These are phyloP conservation scores for Nymphaea thermarum DNA, from an alignment of 164 flowering plant genomes.

Conservation along the genomic window DNA sequence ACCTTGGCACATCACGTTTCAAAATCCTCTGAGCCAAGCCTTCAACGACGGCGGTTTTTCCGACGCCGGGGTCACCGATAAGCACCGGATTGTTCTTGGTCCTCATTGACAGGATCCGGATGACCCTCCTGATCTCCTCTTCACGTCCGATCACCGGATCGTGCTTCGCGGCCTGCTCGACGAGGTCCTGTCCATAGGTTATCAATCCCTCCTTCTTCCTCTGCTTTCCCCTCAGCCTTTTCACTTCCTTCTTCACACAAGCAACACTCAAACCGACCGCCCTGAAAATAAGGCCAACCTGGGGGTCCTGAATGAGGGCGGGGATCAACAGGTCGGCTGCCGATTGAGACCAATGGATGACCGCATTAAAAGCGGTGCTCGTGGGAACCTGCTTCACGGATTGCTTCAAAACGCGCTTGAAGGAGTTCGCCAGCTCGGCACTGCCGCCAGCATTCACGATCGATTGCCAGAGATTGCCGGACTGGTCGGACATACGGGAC, in stretches of 20 bases:
- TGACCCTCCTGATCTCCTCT: constrained; percentile 68
- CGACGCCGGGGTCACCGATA: constrained; percentile 87
- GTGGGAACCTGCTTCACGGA: constrained; percentile 55
- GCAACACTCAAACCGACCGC: constrained; percentile 54
- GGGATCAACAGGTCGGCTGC: constrained; percentile 68
- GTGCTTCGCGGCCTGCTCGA: constrained; percentile 72
- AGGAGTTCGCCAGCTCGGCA: constrained; percentile 45
- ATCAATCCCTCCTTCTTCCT: constrained; percentile 70
- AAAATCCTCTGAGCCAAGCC: constrained; percentile 83
- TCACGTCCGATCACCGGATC: constrained; percentile 88
- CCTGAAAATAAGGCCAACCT: constrained; percentile 51
- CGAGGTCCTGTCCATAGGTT: constrained; percentile 79
- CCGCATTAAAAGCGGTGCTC: constrained; percentile 48
- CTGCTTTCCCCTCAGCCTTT: constrained; percentile 73
- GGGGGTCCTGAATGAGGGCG: constrained; percentile 80
- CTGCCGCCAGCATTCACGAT: constrained; percentile 37
- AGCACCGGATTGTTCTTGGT: constrained; percentile 83
- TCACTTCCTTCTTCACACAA: constrained; percentile 59
- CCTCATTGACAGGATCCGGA: constrained; percentile 61
- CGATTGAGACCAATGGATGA: constrained; percentile 58
- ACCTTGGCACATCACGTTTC: constrained; percentile 57
- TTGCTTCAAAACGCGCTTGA: constrained; percentile 50
- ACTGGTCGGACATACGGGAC: constrained; percentile 39
- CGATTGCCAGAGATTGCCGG: constrained; percentile 58
- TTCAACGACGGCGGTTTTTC: constrained; percentile 84